Evolutionary conservation across 768 basidiomycete species (phyloP).

Genomic region (Pleurotus platypus): DNA sequence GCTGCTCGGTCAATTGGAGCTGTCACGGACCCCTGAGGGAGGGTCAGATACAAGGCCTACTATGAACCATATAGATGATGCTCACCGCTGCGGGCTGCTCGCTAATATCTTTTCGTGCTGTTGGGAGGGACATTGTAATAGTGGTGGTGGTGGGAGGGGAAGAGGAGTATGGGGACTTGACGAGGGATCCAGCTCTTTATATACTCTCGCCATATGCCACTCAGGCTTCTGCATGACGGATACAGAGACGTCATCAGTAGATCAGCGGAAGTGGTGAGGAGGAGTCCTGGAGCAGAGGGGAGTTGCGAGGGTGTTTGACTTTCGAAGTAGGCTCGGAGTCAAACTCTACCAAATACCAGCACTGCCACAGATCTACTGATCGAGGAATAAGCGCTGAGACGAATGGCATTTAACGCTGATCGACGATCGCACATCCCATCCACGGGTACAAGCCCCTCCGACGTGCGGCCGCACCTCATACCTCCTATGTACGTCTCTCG

Average conservation of each 20-base stretch:
- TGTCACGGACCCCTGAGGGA: constrained; percentile 47
- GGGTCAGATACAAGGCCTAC: background rate
- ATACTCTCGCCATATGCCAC: background rate
- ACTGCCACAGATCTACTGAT: too few relatives aligned
- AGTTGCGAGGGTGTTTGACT: too few relatives aligned
- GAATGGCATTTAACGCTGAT: constrained; percentile 17
- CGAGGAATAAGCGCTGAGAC: background rate
- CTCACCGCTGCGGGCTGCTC: constrained; percentile 39
- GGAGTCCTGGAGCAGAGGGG: too few relatives aligned
- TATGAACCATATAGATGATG: background rate
- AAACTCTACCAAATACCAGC: too few relatives aligned
- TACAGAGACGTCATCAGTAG: too few relatives aligned
- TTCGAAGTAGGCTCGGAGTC: too few relatives aligned
- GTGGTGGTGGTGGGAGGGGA: background rate
- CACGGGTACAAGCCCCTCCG: constrained; percentile 26
- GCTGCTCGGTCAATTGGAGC: constrained; percentile 54
- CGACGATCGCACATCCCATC: constrained; percentile 14
- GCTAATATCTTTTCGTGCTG: constrained; percentile 57
- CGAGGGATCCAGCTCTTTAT: background rate
- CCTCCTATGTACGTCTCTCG: constrained; percentile 9
- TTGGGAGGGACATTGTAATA: constrained; percentile 58
- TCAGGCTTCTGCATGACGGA: too few relatives aligned
- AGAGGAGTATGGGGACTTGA: background rate
- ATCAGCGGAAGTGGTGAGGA: too few relatives aligned
- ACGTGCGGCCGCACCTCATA: constrained; percentile 10